phyloP scores from a whole-genome alignment of 192 early-diverging fungal genomes.

The Jimgerdemannia flammicorona region DNA sequence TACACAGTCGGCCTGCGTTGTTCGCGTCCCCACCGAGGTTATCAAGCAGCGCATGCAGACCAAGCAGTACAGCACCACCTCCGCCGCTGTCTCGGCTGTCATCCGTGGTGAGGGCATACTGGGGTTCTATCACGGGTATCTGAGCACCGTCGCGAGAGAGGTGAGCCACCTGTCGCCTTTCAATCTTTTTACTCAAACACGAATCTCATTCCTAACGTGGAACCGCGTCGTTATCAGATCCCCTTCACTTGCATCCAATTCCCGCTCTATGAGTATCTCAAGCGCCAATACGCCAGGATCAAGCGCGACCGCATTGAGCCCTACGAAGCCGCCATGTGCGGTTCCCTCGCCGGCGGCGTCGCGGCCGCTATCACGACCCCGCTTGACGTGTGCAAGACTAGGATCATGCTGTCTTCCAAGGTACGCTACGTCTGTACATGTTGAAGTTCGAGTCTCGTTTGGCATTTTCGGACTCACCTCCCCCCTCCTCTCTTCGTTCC shows the following conservation, averaged over 20 bases:
- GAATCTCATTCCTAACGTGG: neutral
- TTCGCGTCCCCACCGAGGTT: slow-evolving; percentile 94
- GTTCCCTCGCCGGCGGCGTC: slow-evolving; percentile 83
- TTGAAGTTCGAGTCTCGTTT: neutral
- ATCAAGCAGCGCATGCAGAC: slow-evolving; percentile 96
- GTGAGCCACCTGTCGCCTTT: slow-evolving; percentile 17
- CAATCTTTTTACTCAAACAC: neutral
- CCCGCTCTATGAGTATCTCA: slow-evolving; percentile 90
- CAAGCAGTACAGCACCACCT: slow-evolving; percentile 63
- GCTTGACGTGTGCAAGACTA: slow-evolving; percentile 93
- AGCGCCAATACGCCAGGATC: slow-evolving; percentile 48
- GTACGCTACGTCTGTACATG: slow-evolving; percentile 18
- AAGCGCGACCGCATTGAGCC: slow-evolving; percentile 54
- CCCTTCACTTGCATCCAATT: slow-evolving; percentile 98
- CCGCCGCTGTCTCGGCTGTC: slow-evolving; percentile 60
- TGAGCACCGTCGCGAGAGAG: slow-evolving; percentile 90
- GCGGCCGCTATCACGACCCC: slow-evolving; percentile 93
- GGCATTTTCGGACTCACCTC: neutral
- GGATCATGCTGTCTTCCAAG: slow-evolving; percentile 90
- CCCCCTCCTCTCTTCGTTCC: neutral
- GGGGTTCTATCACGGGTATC: slow-evolving; percentile 92
- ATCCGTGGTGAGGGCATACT: slow-evolving; percentile 64
- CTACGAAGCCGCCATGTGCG: slow-evolving; percentile 84
- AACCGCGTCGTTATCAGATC: slow-evolving; percentile 44
- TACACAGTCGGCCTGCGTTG: slow-evolving; percentile 75